Base-by-base conservation (phyloP, 2,329 filamentous ascomycete genomes). In the Ustulina deusta region DNA sequence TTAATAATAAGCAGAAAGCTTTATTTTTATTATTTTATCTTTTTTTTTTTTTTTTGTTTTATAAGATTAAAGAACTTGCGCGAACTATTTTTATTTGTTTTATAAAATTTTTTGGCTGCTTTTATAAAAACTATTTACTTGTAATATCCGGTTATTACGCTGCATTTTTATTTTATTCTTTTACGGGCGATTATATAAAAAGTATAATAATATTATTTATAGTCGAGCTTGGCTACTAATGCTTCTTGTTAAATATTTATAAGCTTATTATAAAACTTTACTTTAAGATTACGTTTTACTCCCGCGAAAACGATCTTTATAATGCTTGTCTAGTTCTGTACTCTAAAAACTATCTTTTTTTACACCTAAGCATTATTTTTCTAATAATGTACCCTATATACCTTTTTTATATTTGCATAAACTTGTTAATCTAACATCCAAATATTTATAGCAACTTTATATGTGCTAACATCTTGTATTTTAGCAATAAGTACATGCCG, bases 381-480 rank as follows among this genome's bases (percentile, higher is more conserved):
- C 63, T 70, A 0, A 0, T 34, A 2, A 27, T 73, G 2, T 85
- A 83, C 63, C 83, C 84, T 1, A 66, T 83, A 0, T 0, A 20
- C 0, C 76, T 84, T 3, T 84, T 84, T 0, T 6, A 0, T 0
- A 72, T 86, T 34, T 72, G 52, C 0, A 83, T 85, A 66, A 70
- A 86, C 69, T 82, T 80, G 2, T 15, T 59, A 0, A 73, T 85
- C 15, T n/a, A 56, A 0, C 83, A 85, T 61, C 83, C 83, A 1
- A 85, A 86, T 60, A 78, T 86, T n/a, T 81, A 74, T 57, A 74
- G 74, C 3, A 9, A 38, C 11, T 84, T 81, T 66, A 83, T 86
- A 34, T 86, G 83, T 69, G 83, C 83, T 0, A 80, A 78, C 0
- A 84, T 86, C 3, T 77, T 86, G 36, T 81, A 82, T 66, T 79